Percentiles rank a stretch among this genome's conserved stretches.
These are phyloP conservation scores for Hippophae rhamnoides DNA, from an alignment of 306 rosid species.

Conservation along the genomic window DNA sequence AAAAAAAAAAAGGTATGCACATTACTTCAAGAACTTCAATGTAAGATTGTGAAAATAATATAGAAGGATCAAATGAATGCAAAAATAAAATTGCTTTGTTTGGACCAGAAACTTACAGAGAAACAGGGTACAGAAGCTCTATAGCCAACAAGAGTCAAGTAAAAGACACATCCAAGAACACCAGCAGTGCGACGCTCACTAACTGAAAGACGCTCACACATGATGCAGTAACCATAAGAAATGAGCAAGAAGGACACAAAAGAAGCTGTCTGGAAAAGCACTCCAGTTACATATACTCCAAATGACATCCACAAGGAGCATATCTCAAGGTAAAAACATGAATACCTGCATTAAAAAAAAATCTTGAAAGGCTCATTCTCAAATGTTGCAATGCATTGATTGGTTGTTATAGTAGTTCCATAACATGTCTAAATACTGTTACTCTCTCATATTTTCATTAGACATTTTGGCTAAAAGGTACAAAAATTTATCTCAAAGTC, in stretches of 20 bases:
- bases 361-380: too few species aligned
- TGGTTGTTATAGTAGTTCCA: too few species aligned
- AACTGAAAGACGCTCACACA: constrained; percentile 78
- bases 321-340: constrained; percentile 66
- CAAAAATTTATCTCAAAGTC: too few species aligned
- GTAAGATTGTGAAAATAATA: constrained; percentile 7
- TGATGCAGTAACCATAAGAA: constrained; percentile 94
- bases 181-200: constrained; percentile 83
- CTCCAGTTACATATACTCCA: constrained; percentile 90
- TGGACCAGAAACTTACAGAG: constrained; percentile 46
- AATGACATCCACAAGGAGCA: constrained; percentile 99
- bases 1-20: constrained; percentile 19
- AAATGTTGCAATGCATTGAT: too few species aligned
- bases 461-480: too few species aligned
- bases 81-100: constrained; percentile 1
- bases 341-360: constrained; percentile 53
- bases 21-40: not conserved
- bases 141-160: constrained; percentile 92
- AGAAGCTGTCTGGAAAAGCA: constrained; percentile 87
- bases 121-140: constrained; percentile 87
- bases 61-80: not conserved
- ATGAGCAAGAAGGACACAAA: constrained; percentile 84
- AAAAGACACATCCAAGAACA: constrained; percentile 79
- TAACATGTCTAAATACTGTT: too few species aligned
- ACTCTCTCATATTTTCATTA: too few species aligned